phyloP scores from a whole-genome alignment of 129 eudicot genomes.

The Daucus carota region DH1_v3.0 NC_030387.2:5274001-5274500 shows the following conservation, averaged over 20 bases:
- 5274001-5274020: background rate
- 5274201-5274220: background rate
- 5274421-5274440: too few relatives aligned
- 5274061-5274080: background rate
- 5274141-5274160: background rate
- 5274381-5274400: background rate
- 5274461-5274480: background rate
- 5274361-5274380: background rate
- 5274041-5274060: background rate
- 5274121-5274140: background rate
- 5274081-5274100: background rate
- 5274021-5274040: background rate
- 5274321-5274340: background rate
- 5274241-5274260: background rate
- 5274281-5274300: background rate
- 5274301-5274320: background rate
- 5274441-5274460: background rate
- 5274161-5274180: background rate
- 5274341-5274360: background rate
- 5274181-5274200: background rate
- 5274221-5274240: background rate
- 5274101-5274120: background rate
- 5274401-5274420: background rate
- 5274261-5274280: background rate
- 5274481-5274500: background rate